Evolutionary conservation across 768 basidiomycete genomes (phyloP).

Genomic region (Clavaria fumosa): DNA sequence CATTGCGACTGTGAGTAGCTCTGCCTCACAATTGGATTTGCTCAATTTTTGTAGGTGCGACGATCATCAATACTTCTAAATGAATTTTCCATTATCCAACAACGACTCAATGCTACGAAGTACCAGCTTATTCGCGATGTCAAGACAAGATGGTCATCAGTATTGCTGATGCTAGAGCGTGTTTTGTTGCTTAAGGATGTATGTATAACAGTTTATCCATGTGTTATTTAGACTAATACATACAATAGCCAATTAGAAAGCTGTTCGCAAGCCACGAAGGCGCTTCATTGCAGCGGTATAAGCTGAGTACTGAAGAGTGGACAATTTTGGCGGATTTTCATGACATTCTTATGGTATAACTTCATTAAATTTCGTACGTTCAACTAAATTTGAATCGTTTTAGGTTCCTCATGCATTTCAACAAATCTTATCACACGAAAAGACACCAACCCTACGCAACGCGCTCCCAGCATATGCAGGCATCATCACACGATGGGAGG

Average conservation of each 20-base stretch:
- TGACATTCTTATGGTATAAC: constrained; percentile 15
- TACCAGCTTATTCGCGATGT: constrained; percentile 17
- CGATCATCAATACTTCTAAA: constrained; percentile 10
- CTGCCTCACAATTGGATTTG: too few relatives aligned
- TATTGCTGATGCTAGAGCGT: constrained; percentile 17
- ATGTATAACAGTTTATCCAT: too few relatives aligned
- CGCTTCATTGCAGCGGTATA: too few relatives aligned
- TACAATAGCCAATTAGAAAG: too few relatives aligned
- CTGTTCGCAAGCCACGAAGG: too few relatives aligned
- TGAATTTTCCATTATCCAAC: constrained; percentile 12
- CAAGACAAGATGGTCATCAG: constrained; percentile 18
- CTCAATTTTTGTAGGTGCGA: constrained; percentile 1
- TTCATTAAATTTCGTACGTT: neutral
- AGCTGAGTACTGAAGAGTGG: constrained; percentile 15
- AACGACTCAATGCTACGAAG: constrained; percentile 6
- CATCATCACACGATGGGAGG: constrained; percentile 14
- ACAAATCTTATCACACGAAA: constrained; percentile 17
- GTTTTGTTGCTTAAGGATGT: constrained; percentile 15
- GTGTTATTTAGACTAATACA: too few relatives aligned
- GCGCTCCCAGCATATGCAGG: constrained; percentile 16
- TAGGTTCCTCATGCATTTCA: constrained; percentile 21
- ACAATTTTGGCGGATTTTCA: constrained; percentile 11
- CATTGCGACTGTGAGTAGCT: constrained; percentile 13
- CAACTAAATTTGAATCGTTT: neutral
- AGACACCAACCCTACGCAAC: constrained; percentile 16